These are phyloP conservation scores for Gypsophila paniculata DNA, from an alignment of 179 eudicot species.

Conservation along the genomic window DNA sequence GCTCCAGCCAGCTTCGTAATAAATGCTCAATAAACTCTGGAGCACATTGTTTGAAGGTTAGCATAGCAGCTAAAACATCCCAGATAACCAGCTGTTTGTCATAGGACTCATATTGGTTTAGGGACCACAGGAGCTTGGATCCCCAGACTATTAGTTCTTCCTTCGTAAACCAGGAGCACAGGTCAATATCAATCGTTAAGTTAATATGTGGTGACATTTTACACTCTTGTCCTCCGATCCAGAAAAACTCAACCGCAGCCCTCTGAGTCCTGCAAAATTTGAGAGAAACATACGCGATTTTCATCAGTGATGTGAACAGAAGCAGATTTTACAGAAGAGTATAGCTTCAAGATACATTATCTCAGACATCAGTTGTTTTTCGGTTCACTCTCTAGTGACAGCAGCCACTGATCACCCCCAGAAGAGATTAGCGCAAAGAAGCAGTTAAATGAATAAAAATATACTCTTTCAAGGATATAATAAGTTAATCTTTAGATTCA, in stretches of 20 bases:
- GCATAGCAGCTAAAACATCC: conserved; percentile 69
- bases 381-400: neutral
- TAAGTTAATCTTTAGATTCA: neutral
- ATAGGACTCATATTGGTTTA: conserved; percentile 43
- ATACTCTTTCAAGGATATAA: neutral
- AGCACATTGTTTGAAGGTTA: conserved; percentile 55
- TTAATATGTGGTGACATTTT: conserved; percentile 20
- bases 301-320: conserved; percentile 4
- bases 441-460: neutral
- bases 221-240: conserved; percentile 79
- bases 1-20: conserved; percentile 50
- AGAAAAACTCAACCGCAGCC: conserved; percentile 83
- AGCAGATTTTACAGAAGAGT: neutral
- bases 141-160: conserved; percentile 59
- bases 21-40: conserved; percentile 44
- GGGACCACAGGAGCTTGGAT: conserved; percentile 58
- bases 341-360: neutral
- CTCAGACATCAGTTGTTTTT: neutral
- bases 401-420: neutral
- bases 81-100: conserved; percentile 62
- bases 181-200: conserved; percentile 35
- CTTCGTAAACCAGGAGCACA: conserved; percentile 44
- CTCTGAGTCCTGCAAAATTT: conserved; percentile 57
- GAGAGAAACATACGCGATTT: conserved; percentile 10
- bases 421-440: conserved; percentile 5